A percentile compares a stretch with the other conserved stretches of the same genome.
Evolutionary conservation across 805 yeast species (phyloP).

Genomic region (Saccharomyces mikatae): DNA sequence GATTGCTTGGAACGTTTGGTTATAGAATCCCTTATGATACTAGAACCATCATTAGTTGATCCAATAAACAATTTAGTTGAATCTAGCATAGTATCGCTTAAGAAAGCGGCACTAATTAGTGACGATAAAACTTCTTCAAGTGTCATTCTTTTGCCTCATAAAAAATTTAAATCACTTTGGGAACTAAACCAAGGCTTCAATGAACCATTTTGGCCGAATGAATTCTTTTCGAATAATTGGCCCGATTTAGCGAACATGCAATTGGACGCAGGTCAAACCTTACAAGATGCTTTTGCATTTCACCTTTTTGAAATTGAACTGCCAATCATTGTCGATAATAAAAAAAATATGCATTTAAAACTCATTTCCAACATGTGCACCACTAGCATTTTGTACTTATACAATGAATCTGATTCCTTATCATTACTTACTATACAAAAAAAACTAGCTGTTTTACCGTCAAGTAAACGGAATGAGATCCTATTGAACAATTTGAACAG

Average conservation of each 20-base stretch:
- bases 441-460: conserved; percentile 1
- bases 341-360: conserved; percentile 1
- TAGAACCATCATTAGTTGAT: background rate
- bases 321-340: conserved; percentile 6
- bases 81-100: background rate
- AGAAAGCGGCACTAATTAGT: background rate
- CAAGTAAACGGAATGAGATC: conserved; percentile 1
- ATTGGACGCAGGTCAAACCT: conserved; percentile 1
- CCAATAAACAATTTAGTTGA: background rate
- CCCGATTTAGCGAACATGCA: background rate
- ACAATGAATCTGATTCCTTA: conserved; percentile 9
- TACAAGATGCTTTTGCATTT: conserved; percentile 6
- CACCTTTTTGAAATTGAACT: conserved; percentile 11
- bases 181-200: background rate
- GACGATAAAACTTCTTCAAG: background rate
- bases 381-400: conserved; percentile 14
- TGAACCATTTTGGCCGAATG: conserved; percentile 9
- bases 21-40: background rate
- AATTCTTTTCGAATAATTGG: conserved; percentile 4
- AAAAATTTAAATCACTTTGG: background rate
- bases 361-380: conserved; percentile 5
- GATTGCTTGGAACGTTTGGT: conserved; percentile 4
- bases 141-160: background rate
- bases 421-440: conserved; percentile 1
- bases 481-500: conserved; percentile 5